These are phyloP conservation scores for Sugiyamaella boreocaroliniensis DNA, from an alignment of 805 yeast species.

Conservation along the genomic window DNA sequence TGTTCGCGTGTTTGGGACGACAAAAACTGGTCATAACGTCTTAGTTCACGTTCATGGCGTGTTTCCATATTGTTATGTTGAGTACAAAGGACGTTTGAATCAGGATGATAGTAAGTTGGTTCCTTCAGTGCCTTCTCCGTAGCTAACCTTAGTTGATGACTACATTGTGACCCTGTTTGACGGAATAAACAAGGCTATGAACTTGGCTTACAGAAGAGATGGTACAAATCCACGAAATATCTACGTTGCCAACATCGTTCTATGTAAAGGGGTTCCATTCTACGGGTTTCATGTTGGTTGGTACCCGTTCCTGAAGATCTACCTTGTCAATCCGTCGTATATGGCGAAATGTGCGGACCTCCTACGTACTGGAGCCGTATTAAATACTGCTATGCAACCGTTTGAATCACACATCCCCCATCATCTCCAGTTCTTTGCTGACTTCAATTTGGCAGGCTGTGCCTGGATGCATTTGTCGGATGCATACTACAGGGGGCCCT, in stretches of 20 bases:
- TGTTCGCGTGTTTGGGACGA: constrained; percentile 67
- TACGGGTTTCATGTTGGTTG: constrained; percentile 76
- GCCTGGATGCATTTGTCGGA: constrained; percentile 53
- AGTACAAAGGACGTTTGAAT: constrained; percentile 41
- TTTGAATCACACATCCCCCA: constrained; percentile 81
- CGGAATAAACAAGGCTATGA: constrained; percentile 26
- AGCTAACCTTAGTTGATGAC: constrained; percentile 10
- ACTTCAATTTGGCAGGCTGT: constrained; percentile 79
- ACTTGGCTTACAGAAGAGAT: constrained; percentile 22
- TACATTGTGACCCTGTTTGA: constrained; percentile 15
- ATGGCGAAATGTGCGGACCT: constrained; percentile 47
- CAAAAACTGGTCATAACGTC: constrained; percentile 53
- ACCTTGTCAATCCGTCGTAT: constrained; percentile 56
- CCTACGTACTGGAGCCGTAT: constrained; percentile 40
- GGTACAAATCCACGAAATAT: constrained; percentile 8
- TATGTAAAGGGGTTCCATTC: constrained; percentile 72
- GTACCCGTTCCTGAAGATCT: constrained; percentile 59
- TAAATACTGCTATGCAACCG: constrained; percentile 39
- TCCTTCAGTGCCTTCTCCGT: background rate
- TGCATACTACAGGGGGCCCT: constrained; percentile 15
- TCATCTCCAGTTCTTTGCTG: constrained; percentile 69
- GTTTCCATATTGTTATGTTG: constrained; percentile 73
- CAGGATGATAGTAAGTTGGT: constrained; percentile 10
- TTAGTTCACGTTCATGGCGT: constrained; percentile 75
- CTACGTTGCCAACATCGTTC: constrained; percentile 29